Conservation (phyloP, 352 stramenopile genomes). For the Blastocystis sp. region DNA sequence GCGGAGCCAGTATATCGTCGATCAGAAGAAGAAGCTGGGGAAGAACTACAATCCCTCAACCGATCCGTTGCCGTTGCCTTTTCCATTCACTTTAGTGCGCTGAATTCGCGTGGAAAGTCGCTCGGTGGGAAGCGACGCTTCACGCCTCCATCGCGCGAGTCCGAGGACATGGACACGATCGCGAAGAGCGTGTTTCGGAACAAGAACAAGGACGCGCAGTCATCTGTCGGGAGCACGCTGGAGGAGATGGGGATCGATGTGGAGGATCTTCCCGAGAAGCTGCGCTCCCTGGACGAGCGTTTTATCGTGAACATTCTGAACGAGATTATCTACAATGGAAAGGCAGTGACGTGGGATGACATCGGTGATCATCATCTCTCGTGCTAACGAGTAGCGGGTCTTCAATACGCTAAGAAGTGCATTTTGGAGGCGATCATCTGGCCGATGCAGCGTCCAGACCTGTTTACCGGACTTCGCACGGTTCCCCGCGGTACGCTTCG, state of each 20-base stretch:
- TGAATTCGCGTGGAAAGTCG: background rate
- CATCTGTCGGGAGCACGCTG: background rate
- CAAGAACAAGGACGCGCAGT: background rate
- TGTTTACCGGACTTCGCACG: conserved; percentile 85
- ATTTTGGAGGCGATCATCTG: conserved; percentile 94
- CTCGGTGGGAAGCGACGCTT: conserved; percentile 41
- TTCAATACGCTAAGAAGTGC: conserved; percentile 89
- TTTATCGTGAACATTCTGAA: conserved; percentile 62
- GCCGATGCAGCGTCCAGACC: conserved; percentile 88
- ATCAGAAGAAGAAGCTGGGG: conserved; percentile 22
- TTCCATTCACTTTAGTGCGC: background rate
- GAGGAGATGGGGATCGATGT: conserved; percentile 30
- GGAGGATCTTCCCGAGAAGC: conserved; percentile 33
- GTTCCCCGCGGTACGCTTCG: conserved; percentile 63
- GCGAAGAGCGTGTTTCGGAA: background rate
- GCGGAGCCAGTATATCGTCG: conserved; percentile 26
- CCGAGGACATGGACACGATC: background rate
- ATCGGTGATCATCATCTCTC: conserved; percentile 68
- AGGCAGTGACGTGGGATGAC: conserved; percentile 86
- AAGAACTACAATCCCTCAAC: background rate
- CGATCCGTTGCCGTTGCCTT: background rate
- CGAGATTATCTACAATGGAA: conserved; percentile 85
- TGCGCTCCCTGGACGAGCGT: conserved; percentile 16
- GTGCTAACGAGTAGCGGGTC: conserved; percentile 66
- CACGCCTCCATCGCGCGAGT: background rate